Evolutionary conservation across 148 eudicot species (phyloP), one percentile per base, ranked within the genome.

Genomic region (Chenopodium formosanum): DNA sequence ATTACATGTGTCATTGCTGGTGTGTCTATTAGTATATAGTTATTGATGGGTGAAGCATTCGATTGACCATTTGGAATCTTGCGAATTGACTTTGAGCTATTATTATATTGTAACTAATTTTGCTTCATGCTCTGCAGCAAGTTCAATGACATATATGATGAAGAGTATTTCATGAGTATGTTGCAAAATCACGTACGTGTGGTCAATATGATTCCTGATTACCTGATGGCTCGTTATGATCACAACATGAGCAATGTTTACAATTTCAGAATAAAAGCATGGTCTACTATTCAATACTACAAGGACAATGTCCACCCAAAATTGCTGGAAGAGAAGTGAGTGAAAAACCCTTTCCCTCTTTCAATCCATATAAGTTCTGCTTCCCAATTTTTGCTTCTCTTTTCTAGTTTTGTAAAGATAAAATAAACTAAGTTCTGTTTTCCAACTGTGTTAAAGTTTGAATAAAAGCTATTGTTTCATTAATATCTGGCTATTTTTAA

Each of bases 311-410:
- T 96, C 87, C 94, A 92, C 64, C 99, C 99, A 74, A 91, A 85
- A 89, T 88, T 96, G 37, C 97, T 91, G 83, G 99, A 96, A 87
- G 99, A 96, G 90, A 90, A 89, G 99, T 96, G 82, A 94, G 98
- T 89, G 44, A 76, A 63, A 74, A 11, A 37, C 14, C 34, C 69
- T 79, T 68, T 73, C 11, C 19, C 22, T 4, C 63, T 67, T 47
- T 58, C 70, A 25, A 8, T 29, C 2, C 12, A 22, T 46, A 37
- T n/a, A 20, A 47, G 52, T 25, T 25, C 25, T 25, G 25, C 25
- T 25, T 25, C 25, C 25, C 25, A 25, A 25, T 25, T 25, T 25
- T 25, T 25, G 25, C 25, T 25, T 25, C 25, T 25, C 25, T 25
- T 25, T 25, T 25, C 25, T 25, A 25, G 25, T 25, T 25, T 25